Base-by-base conservation (phyloP, 108 stramenopile genomes). In the Bacterosira constricta region DNA sequence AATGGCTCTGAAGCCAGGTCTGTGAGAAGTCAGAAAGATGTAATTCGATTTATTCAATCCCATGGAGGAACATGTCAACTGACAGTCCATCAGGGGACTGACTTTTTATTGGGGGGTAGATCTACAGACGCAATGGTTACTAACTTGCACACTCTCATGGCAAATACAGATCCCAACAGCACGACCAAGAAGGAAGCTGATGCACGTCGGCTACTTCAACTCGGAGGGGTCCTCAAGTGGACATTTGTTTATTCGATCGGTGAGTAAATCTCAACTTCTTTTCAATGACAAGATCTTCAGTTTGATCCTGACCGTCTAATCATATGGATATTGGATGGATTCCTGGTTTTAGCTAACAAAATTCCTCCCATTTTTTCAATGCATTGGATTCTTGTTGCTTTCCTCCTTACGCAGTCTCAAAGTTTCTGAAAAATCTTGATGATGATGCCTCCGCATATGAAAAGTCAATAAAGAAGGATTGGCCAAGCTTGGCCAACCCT, bases 161-260 rank as follows among this genome's bases (percentile, higher is more conserved):
- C 46, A 25, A 35, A 25, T 18, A 23, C 31, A 9, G n/a, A 64
- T 25, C 35, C 58, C 36, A 42, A 56, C 15, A 65, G 42, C 63
- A 63, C 62, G 13, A 37, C 59, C 1, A 70, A 51, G 27, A 61
- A 36, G 25, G 69, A 76, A 30, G 61, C 52, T 34, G 69, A 59
- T 29, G 37, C 57, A n/a, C 58, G 58, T 9, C 63, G 49, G 54
- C 50, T 78, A 18, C 35, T 57, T 13, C 38, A 81, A 50, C 26
- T 76, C 15, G 81, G 82, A 21, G 87, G 90, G 0, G 75, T 91
- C 4, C 54, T 87, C 23, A 89, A 84, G 57, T 92, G 91, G 91
- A 85, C 89, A 9, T 90, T 82, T 63, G 68, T 88, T 26, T 88
- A 77, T 54, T 83, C 87, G 11, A 63, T 87, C 10, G 81, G 51